These are phyloP conservation scores for Nakaseomyces kungkrabaensis DNA, from an alignment of 1,139 yeast species.

Conservation along the genomic window DNA sequence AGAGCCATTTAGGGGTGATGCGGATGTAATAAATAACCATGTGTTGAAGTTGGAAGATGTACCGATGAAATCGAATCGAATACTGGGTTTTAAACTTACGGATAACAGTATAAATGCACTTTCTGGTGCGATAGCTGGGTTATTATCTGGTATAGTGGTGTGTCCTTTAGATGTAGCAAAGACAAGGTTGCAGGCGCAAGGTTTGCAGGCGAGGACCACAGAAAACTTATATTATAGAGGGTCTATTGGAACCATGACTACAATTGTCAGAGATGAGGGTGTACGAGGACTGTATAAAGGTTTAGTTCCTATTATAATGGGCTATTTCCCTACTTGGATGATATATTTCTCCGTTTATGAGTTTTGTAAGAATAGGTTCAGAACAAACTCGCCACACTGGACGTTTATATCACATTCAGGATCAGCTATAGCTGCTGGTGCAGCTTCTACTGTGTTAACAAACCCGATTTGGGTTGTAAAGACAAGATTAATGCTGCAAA, in stretches of 20 bases:
- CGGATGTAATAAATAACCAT: background rate
- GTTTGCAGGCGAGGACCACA: conserved; percentile 29
- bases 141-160: conserved; percentile 79
- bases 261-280: conserved; percentile 71
- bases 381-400: conserved; percentile 31
- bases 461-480: conserved; percentile 71
- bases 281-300: conserved; percentile 80
- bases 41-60: background rate
- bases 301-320: conserved; percentile 78
- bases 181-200: conserved; percentile 92
- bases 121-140: conserved; percentile 88
- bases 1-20: background rate
- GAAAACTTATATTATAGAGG: conserved; percentile 40
- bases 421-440: conserved; percentile 86
- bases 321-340: conserved; percentile 97
- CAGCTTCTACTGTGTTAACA: conserved; percentile 74
- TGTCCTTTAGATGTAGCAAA: conserved; percentile 93
- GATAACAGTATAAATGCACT: conserved; percentile 46
- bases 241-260: conserved; percentile 47
- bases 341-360: conserved; percentile 89
- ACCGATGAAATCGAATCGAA: background rate
- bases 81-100: conserved; percentile 9
- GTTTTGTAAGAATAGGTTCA: conserved; percentile 49
- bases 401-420: conserved; percentile 56
- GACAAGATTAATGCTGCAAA: conserved; percentile 86